Conservation (phyloP, 139 green algal genomes). For the Coelastrella sp. region DNA sequence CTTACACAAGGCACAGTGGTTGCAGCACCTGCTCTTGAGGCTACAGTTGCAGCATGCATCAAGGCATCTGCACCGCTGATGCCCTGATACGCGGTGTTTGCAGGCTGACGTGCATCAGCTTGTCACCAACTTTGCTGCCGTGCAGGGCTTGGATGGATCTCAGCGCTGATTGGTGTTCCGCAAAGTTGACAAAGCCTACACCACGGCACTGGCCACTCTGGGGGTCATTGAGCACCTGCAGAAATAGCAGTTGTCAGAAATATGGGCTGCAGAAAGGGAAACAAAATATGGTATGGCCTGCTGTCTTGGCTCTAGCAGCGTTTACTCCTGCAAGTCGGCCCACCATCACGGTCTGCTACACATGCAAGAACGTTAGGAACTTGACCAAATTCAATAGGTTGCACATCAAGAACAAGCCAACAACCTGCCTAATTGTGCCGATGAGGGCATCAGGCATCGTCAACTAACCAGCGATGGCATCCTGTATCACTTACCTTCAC, state of each 20-base stretch:
- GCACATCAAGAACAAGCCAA: too few species aligned
- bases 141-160: conserved; percentile 41
- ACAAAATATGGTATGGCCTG: too few species aligned
- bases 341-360: too few species aligned
- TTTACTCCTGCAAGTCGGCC: too few species aligned
- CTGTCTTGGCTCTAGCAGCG: too few species aligned
- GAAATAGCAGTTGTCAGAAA: neutral
- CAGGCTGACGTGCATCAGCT: conserved; percentile 53
- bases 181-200: conserved; percentile 53
- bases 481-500: conserved; percentile 56
- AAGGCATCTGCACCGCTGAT: conserved; percentile 14
- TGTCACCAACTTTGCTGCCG: conserved; percentile 43
- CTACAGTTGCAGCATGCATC: too few species aligned
- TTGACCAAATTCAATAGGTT: too few species aligned
- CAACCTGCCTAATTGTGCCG: neutral
- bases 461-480: neutral
- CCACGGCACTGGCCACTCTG: conserved; percentile 39
- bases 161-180: conserved; percentile 39
- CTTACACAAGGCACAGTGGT: neutral
- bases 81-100: conserved; percentile 41
- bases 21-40: neutral
- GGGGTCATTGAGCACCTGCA: conserved; percentile 40
- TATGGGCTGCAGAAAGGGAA: too few species aligned
- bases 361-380: too few species aligned
- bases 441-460: neutral